phyloP scores from a whole-genome alignment of 306 rosid species.

The Purshia tridentata region DNA sequence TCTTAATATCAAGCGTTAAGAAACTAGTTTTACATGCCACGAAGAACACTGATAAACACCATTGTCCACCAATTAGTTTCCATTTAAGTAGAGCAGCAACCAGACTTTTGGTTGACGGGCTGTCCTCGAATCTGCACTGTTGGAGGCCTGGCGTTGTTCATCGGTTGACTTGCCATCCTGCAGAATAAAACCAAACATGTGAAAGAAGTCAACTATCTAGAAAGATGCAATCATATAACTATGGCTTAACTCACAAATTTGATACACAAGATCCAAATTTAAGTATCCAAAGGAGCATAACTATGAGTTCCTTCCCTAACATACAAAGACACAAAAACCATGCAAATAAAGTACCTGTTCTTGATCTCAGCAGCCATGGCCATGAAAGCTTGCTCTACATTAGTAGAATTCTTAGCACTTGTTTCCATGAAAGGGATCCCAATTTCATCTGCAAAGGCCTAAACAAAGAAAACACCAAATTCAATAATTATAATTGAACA shows the following conservation, averaged over 20 bases:
- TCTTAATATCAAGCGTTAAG: constrained; percentile 27
- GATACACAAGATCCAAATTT: neutral
- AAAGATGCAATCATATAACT: neutral
- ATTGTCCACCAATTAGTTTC: constrained; percentile 23
- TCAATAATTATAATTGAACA: neutral
- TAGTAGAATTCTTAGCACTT: constrained; percentile 54
- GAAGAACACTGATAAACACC: constrained; percentile 40
- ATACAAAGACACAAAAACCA: neutral
- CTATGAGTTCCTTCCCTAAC: neutral
- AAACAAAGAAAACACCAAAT: neutral
- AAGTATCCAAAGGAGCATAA: neutral
- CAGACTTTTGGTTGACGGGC: constrained; percentile 93
- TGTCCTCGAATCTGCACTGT: constrained; percentile 98
- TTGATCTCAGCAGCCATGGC: constrained; percentile 62
- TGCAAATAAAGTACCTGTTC: constrained; percentile 31
- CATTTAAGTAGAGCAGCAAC: constrained; percentile 92
- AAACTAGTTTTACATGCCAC: constrained; percentile 60
- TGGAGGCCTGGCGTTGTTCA: constrained; percentile 89
- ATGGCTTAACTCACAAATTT: neutral
- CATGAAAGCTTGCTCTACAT: constrained; percentile 62
- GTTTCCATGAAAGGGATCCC: constrained; percentile 63
- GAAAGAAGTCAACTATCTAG: constrained; percentile 4
- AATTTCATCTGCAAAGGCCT: constrained; percentile 59
- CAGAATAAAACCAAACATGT: constrained; percentile 13
- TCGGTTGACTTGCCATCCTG: constrained; percentile 99